A percentile compares a stretch with the other conserved stretches of the same genome.
These are phyloP conservation scores for Cryphonectria carpinicola DNA, from an alignment of 2,329 filamentous ascomycete species.

Conservation along the genomic window DNA sequence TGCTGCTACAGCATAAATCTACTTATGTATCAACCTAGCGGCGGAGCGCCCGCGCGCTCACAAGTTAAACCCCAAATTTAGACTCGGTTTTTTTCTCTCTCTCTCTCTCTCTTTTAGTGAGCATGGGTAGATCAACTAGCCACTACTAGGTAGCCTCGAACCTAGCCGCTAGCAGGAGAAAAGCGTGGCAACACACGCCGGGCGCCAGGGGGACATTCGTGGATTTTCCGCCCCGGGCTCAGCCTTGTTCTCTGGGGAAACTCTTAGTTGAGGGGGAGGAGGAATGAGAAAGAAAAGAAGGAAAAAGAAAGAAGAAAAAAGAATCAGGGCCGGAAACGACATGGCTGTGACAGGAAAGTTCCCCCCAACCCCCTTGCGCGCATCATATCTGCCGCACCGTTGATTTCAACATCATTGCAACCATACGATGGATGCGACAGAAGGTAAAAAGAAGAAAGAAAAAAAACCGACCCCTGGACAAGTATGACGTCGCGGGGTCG, in stretches of 20 bases:
- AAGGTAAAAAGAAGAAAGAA: neutral
- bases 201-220: neutral
- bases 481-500: constrained; percentile 13
- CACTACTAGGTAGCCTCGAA: constrained; percentile 1
- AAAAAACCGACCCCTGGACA: neutral
- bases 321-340: neutral
- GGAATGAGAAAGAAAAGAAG: neutral
- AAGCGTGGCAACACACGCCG: neutral
- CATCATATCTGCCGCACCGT: neutral
- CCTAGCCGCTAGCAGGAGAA: neutral
- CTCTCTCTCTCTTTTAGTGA: neutral
- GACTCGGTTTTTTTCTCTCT: neutral
- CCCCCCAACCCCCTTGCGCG: neutral
- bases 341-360: neutral
- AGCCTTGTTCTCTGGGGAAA: constrained; percentile 1
- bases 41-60: neutral
- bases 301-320: neutral
- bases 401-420: neutral
- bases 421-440: neutral
- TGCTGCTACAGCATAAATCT: neutral
- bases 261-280: neutral
- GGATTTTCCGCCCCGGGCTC: neutral
- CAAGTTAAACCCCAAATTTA: neutral
- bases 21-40: neutral
- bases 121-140: too few species aligned